Percentiles rank a stretch among this genome's conserved stretches.
Conservation (phyloP, 1,284 basidiomycete species). For the Puccinia polysora region DNA sequence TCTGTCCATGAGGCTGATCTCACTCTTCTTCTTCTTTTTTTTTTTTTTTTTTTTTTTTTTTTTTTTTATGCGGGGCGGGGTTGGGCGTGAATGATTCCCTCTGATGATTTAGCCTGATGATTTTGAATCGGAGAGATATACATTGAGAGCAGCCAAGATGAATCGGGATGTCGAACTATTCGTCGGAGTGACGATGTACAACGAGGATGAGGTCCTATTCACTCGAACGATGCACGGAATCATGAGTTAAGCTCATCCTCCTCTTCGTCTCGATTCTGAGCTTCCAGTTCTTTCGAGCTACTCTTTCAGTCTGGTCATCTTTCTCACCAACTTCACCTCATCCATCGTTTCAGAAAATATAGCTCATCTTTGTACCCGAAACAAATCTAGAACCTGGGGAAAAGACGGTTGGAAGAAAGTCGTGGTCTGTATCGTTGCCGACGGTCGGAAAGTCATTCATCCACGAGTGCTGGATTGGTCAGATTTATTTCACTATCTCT, state of each 20-base stretch:
- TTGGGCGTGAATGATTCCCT: no score
- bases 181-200: constrained; percentile 94
- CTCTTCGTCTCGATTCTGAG: not conserved
- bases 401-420: constrained; percentile 96
- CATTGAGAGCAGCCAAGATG: constrained; percentile 75
- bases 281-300: not conserved
- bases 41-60: not conserved
- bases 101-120: constrained; percentile 65
- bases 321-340: constrained; percentile 72
- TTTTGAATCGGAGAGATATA: constrained; percentile 75
- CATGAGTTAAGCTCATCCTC: constrained; percentile 60
- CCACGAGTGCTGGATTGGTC: constrained; percentile 86
- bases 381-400: constrained; percentile 93
- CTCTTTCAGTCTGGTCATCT: constrained; percentile 65
- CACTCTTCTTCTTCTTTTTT: not conserved
- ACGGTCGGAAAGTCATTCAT: constrained; percentile 86
- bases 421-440: constrained; percentile 90
- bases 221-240: constrained; percentile 92
- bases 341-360: constrained; percentile 54
- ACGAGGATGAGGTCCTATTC: constrained; percentile 89
- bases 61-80: no score
- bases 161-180: constrained; percentile 83
- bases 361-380: constrained; percentile 75
- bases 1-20: not conserved
- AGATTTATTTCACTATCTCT: constrained; percentile 48